phyloP scores from a whole-genome alignment of 2,329 filamentous ascomycete species.

The Plectosphaerella plurivora region DNA sequence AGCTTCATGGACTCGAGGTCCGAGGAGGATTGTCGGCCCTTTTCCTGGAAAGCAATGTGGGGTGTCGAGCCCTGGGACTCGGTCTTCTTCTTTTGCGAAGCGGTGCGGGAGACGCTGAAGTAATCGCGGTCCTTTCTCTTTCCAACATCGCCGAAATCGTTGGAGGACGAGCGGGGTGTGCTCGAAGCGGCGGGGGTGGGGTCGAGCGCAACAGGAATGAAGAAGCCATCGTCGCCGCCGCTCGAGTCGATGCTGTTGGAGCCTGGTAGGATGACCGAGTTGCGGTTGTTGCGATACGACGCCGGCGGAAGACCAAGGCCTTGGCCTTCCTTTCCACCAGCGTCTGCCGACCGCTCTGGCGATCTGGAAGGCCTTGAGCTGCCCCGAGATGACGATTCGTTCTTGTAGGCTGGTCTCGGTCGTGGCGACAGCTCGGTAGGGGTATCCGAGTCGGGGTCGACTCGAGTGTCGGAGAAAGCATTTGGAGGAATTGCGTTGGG shows the following conservation, averaged over 20 bases:
- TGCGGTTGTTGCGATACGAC: conserved; percentile 73
- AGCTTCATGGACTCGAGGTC: conserved; percentile 53
- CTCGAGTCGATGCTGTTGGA: conserved; percentile 35
- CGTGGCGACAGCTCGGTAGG: conserved; percentile 67
- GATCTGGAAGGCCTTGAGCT: conserved; percentile 49
- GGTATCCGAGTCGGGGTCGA: conserved; percentile 56
- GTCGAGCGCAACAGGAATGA: conserved; percentile 73
- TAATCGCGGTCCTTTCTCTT: conserved; percentile 57
- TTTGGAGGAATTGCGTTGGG: conserved; percentile 64
- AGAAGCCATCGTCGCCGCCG: conserved; percentile 59
- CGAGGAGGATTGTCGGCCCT: conserved; percentile 61
- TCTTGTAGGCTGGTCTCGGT: conserved; percentile 47
- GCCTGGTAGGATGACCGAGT: conserved; percentile 58
- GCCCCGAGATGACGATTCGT: conserved; percentile 51
- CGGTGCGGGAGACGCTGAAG: conserved; percentile 43
- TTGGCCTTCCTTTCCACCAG: conserved; percentile 36
- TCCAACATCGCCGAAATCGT: conserved; percentile 36
- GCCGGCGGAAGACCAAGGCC: conserved; percentile 68
- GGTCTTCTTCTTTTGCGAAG: conserved; percentile 35
- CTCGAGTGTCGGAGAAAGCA: conserved; percentile 56
- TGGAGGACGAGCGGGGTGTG: conserved; percentile 50
- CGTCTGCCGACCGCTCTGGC: conserved; percentile 44
- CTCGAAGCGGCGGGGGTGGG: conserved; percentile 56
- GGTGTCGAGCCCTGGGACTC: conserved; percentile 61
- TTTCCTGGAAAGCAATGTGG: conserved; percentile 91